A percentile compares a stretch with the other conserved stretches of the same genome.
phyloP scores from a whole-genome alignment of 2,329 filamentous ascomycete genomes.

The Ramularia collo-cygni region DNA sequence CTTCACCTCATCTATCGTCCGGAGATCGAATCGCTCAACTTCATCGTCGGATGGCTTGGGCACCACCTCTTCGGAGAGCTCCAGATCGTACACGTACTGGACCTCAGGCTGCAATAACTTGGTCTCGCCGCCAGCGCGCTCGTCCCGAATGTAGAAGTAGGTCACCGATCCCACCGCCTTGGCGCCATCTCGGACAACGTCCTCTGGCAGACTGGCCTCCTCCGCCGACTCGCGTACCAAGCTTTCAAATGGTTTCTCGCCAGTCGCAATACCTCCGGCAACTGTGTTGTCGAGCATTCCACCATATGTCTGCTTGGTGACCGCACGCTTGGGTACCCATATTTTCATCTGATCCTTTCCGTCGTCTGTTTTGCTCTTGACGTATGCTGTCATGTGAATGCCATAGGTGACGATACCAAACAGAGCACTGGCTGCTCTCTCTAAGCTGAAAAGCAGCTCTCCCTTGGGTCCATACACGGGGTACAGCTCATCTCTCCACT shows the following conservation, averaged over 20 bases:
- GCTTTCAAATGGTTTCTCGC: conserved; percentile 73
- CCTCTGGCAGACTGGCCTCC: conserved; percentile 73
- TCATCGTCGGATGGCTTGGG: conserved; percentile 80
- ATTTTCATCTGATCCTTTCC: conserved; percentile 57
- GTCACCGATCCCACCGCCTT: conserved; percentile 64
- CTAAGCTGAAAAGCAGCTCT: conserved; percentile 64
- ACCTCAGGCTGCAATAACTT: conserved; percentile 82
- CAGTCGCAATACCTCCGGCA: conserved; percentile 75
- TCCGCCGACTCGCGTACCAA: conserved; percentile 80
- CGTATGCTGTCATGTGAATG: conserved; percentile 68
- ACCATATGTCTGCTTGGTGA: conserved; percentile 76
- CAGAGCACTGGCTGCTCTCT: conserved; percentile 66
- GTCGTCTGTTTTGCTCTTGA: conserved; percentile 32
- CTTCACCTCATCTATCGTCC: conserved; percentile 69
- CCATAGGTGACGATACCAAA: conserved; percentile 74
- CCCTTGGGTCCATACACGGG: conserved; percentile 61
- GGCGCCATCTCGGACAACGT: conserved; percentile 56
- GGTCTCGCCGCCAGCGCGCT: conserved; percentile 69
- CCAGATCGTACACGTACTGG: conserved; percentile 86
- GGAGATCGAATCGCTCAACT: conserved; percentile 76
- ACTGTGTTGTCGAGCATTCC: conserved; percentile 95
- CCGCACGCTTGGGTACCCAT: conserved; percentile 75
- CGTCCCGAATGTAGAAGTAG: conserved; percentile 76
- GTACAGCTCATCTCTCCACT: conserved; percentile 77
- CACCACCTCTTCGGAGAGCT: conserved; percentile 60